Evolutionary conservation across 768 basidiomycete genomes (phyloP), one percentile per base, ranked within the genome.

Genomic region (Leucocoprinus birnbaumii): DNA sequence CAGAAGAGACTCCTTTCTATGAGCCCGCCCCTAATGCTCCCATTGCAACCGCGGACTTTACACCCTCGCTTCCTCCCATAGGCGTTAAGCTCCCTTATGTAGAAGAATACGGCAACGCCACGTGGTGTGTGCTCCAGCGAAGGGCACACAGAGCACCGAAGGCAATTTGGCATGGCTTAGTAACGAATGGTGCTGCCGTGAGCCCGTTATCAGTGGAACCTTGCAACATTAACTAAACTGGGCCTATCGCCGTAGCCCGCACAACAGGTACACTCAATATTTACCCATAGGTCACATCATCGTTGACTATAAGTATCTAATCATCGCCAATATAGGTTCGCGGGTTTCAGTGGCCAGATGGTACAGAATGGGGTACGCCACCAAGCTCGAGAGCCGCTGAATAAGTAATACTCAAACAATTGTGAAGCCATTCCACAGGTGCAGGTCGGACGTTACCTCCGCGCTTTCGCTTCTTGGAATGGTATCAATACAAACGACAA

Each of bases 401-500:
- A 47, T n/a, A 31, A 5, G 31, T 11, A 11, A 31, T 11, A 5
- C 31, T 31, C 31, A 31, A 14, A 11, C 21, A 45, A 27, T 34
- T 13, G 22, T 11, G 31, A 5, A 21, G 2, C 40, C 65, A 37
- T 62, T 76, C 24, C 60, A 71, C 8, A 67, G 77, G 26, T 63
- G 5, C 63, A 68, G 44, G 31, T 75, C 31, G 62, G 66, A 51
- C 65, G 68, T 41, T 76, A 80, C 56, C 53, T 79, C 8, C 73
- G 73, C 18, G 63, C 71, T 1, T 80, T 75, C 52, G 73, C 75
- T 3, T 73, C 73, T 1, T 72, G 66, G 59, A 71, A 72, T 35
- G 69, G 71, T 19, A 56, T 78, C 22, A 77, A 77, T 61, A 70
- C 66, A 54, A 71, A 80, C 51, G 78, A 79, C 48, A 63, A 65